These are phyloP conservation scores for Penicillium sp. DNA, from an alignment of 2,329 filamentous ascomycete species.

Conservation along the genomic window DNA sequence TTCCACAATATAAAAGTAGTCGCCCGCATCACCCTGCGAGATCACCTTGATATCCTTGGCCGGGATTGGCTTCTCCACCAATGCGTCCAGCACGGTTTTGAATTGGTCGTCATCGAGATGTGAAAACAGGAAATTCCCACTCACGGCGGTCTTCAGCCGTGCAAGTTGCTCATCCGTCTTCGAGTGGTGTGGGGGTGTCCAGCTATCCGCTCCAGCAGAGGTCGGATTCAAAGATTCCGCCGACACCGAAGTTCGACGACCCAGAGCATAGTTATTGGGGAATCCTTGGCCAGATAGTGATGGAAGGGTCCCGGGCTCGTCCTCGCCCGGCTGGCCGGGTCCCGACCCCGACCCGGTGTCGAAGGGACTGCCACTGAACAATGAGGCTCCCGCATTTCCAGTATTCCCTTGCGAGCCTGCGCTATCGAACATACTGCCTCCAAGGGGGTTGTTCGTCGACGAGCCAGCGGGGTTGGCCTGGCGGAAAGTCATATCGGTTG, in stretches of 20 bases:
- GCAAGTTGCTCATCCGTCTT: slow-evolving; percentile 77
- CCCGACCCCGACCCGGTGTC: slow-evolving; percentile 17
- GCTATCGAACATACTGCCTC: slow-evolving; percentile 23
- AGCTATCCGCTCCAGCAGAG: slow-evolving; percentile 76
- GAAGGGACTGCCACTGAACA: slow-evolving; percentile 36
- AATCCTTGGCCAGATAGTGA: slow-evolving; percentile 40
- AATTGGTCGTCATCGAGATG: slow-evolving; percentile 93
- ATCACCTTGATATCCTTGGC: slow-evolving; percentile 89
- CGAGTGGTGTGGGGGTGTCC: slow-evolving; percentile 76
- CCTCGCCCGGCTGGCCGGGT: slow-evolving; percentile 18
- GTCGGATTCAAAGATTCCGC: slow-evolving; percentile 92
- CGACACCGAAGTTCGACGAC: slow-evolving; percentile 88
- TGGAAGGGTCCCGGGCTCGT: slow-evolving; percentile 25
- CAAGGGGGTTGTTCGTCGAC: slow-evolving; percentile 43
- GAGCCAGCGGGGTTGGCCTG: slow-evolving; percentile 30
- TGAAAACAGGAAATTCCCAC: slow-evolving; percentile 87
- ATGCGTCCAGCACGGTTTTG: slow-evolving; percentile 75
- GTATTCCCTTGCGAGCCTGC: slow-evolving; percentile 8
- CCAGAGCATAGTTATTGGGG: slow-evolving; percentile 89
- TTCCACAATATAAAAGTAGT: slow-evolving; percentile 97
- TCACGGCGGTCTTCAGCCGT: slow-evolving; percentile 73
- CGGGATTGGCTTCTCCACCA: slow-evolving; percentile 92
- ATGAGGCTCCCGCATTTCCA: slow-evolving; percentile 18
- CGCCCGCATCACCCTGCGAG: slow-evolving; percentile 87
- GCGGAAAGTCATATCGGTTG: slow-evolving; percentile 59